These are phyloP conservation scores for Priceomyces castillae DNA, from an alignment of 805 yeast genomes.

Conservation along the genomic window DNA sequence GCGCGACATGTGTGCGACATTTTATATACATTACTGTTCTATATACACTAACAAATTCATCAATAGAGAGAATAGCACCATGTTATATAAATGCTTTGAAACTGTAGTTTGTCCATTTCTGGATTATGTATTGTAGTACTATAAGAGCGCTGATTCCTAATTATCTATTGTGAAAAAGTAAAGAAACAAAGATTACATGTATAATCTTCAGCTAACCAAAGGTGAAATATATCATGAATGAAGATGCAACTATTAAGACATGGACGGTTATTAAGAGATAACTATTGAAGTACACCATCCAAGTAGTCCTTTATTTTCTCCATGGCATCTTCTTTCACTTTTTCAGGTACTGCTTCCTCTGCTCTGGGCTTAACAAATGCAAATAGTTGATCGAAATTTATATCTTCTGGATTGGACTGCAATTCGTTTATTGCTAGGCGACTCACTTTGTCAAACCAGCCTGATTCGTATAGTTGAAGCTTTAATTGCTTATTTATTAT, in stretches of 20 bases:
- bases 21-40: no score
- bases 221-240: no score
- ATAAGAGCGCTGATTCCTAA: no score
- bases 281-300: slow-evolving; percentile 39
- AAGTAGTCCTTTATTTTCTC: slow-evolving; percentile 57
- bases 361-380: slow-evolving; percentile 63
- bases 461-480: slow-evolving; percentile 66
- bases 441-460: slow-evolving; percentile 81
- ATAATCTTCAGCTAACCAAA: background rate
- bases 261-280: background rate
- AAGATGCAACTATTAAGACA: background rate
- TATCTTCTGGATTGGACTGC: slow-evolving; percentile 24
- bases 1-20: slow-evolving; percentile 9
- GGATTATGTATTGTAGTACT: no score
- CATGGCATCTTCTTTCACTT: slow-evolving; percentile 58
- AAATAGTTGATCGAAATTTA: slow-evolving; percentile 47
- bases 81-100: no score
- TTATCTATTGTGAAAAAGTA: no score
- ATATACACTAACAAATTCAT: no score
- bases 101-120: no score
- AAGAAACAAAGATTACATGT: background rate
- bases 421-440: slow-evolving; percentile 52
- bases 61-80: no score
- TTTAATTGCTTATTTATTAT: slow-evolving; percentile 63
- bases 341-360: slow-evolving; percentile 64